Evolutionary conservation across 2,329 filamentous ascomycete species (phyloP), one percentile per base, ranked within the genome.

Genomic region (Colletotrichum salicis): DNA sequence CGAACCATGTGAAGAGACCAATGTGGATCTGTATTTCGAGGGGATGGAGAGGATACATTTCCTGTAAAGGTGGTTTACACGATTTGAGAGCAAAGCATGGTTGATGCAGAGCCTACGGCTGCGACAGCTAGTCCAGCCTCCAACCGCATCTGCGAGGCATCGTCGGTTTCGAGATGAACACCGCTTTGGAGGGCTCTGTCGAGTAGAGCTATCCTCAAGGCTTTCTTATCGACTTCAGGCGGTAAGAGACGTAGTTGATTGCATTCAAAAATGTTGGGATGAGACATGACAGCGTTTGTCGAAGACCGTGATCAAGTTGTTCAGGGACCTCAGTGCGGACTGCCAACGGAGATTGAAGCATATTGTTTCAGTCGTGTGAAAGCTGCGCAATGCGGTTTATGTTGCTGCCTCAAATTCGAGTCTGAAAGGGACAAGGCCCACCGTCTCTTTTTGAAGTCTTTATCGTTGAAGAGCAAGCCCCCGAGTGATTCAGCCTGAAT

Each of bases 1-100:
- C 76, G 6, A 81, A 65, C 71, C 78, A 79, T 31, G 79, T 79
- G 59, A 77, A 78, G 45, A 81, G 77, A 19, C 78, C 78, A 12
- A 79, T 73, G 68, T 80, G 79, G 31, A 81, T 66, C 52, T 77
- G 77, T 19, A 79, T 72, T 19, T 79, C 75, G 4, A 76, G 60
- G 6, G 72, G 72, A 11, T 75, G 72, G 29, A 68, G 56, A 1
- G 73, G 73, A 19, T 74, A 75, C 72, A 74, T 75, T 22, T 74
- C 65, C 73, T 74, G 48, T 11, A 24, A 24, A 31, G 7, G n/a
- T 29, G 15, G 48, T 51, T 11, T 51, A n/a, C 48, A 11, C n/a
- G 7, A 24, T 29, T 15, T 15, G 3, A 48, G 13, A n/a, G 13
- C 31, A 60, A 1, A 33, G 31, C 52, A 8, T 41, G 62, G 3